Percentiles rank a stretch among this genome's conserved stretches.
phyloP scores from a whole-genome alignment of 2,329 filamentous ascomycete species.

The Magnaporthiopsis incrustans region DNA sequence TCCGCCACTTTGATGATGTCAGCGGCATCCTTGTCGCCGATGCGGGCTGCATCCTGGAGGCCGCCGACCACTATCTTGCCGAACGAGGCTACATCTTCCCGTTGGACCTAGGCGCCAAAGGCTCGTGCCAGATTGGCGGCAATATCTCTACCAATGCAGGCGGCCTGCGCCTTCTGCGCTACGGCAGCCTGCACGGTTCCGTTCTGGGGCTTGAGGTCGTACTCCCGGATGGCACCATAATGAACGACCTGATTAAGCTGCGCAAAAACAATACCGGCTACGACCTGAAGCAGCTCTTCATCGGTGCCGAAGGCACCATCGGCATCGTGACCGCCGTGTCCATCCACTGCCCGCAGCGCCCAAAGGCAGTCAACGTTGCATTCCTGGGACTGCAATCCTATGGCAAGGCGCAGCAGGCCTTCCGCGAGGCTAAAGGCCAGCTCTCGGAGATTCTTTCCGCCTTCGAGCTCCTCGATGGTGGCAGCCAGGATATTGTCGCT shows the following conservation, averaged over 20 bases:
- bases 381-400: conserved; percentile 89
- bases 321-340: conserved; percentile 89
- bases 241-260: conserved; percentile 79
- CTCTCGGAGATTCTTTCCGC: conserved; percentile 93
- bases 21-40: conserved; percentile 87
- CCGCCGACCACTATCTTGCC: conserved; percentile 77
- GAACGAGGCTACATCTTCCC: conserved; percentile 86
- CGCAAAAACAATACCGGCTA: conserved; percentile 99
- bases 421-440: conserved; percentile 80
- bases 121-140: conserved; percentile 91
- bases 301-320: conserved; percentile 90
- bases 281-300: conserved; percentile 93
- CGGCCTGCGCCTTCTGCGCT: conserved; percentile 79
- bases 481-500: conserved; percentile 70
- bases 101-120: conserved; percentile 94
- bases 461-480: conserved; percentile 92
- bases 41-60: conserved; percentile 84
- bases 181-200: conserved; percentile 89
- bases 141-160: conserved; percentile 96
- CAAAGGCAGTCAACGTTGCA: conserved; percentile 85
- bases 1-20: conserved; percentile 86
- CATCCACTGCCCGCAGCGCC: conserved; percentile 80
- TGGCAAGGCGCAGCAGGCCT: conserved; percentile 79
- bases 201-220: conserved; percentile 92
- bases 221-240: conserved; percentile 82